Percentiles rank a stretch among this genome's conserved stretches.
phyloP scores from a whole-genome alignment of 2,329 filamentous ascomycete genomes.

The Helminthosporium solani region DNA sequence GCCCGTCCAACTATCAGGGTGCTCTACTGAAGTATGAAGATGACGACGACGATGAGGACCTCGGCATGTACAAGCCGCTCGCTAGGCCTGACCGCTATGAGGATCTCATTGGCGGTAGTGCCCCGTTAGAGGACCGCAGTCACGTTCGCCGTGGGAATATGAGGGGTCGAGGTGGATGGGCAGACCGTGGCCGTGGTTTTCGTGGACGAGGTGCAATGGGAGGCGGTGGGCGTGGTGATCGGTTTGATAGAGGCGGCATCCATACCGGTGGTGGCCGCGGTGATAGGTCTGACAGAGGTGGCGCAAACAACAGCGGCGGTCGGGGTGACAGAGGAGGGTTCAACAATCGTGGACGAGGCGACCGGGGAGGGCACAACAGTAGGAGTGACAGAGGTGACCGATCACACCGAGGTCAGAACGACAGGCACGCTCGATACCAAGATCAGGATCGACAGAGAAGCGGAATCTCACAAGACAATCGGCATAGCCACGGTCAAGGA shows the following conservation, averaged over 20 bases:
- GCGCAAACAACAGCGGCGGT: constrained; percentile 27
- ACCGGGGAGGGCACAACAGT: constrained; percentile 16
- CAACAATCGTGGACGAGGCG: constrained; percentile 6
- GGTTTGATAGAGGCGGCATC: constrained; percentile 18
- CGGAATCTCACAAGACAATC: constrained; percentile 14
- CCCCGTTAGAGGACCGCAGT: constrained; percentile 40
- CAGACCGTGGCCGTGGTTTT: constrained; percentile 41
- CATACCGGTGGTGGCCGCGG: constrained; percentile 13
- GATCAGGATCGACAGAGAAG: constrained; percentile 25
- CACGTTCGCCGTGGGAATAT: constrained; percentile 39
- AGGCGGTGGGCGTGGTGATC: constrained; percentile 31
- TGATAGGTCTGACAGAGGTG: constrained; percentile 17
- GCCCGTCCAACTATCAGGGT: constrained; percentile 13
- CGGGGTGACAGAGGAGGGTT: constrained; percentile 25
- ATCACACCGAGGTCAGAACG: constrained; percentile 26
- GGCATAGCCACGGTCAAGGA: constrained; percentile 12
- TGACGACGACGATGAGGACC: constrained; percentile 46
- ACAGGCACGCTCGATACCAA: constrained; percentile 26
- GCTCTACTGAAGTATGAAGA: constrained; percentile 46
- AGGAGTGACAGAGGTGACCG: constrained; percentile 19
- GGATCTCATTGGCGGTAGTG: constrained; percentile 45
- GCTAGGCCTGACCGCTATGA: constrained; percentile 50
- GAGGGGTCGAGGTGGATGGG: constrained; percentile 33
- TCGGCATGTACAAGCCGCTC: constrained; percentile 51
- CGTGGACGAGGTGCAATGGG: constrained; percentile 24